Base-by-base conservation (phyloP, 345 rosid species). In the Pseudoturritis turrita region DNA sequence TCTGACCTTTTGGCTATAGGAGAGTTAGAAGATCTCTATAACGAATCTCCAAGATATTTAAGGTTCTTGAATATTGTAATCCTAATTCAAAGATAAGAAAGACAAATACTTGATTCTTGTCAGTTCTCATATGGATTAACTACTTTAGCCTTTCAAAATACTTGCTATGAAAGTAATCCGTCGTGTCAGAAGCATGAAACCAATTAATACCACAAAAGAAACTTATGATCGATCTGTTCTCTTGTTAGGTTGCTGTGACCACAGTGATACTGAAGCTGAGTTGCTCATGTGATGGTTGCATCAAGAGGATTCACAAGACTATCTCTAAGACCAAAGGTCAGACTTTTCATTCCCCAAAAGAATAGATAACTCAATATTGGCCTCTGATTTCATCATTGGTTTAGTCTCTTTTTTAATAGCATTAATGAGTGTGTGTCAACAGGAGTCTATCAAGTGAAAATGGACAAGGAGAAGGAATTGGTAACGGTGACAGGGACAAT, bases 211-310 rank as follows among this genome's bases (percentile, higher is more conserved):
- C 10, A 37, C 10, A 3, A 23, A 7, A 29, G 9, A 3, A 13
- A 47, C 31, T 25, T 10, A 56, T 13, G 10, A 29, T 33, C 11
- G 11, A 4, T 44, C 37, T 56, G 13, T 39, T 23, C 10, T 17
- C 9, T 26, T 37, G 7, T 52, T 22, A 75, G 77, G 62, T 86
- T 35, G 86, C 88, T 73, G 86, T 81, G 74, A 83, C 71, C 64
- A 84, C 87, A 81, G 86, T 82, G 77, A 83, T 83, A 10, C 74
- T 91, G 73, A 91, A 89, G 78, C 65, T 95, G 79, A 46, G 17
- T 2, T 75, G 88, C 53, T 83, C 88, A 49, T 95, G 96, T 74
- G 76, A 72, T n/a, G 97, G 99, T 21, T 95, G 99, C 79, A 59
- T 80, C 40, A 86, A 62, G 44, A 95, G 74, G 89, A 86, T 95